Base-by-base conservation (phyloP, 192 early-diverging fungal genomes). In the Coemansia sp. region DNA sequence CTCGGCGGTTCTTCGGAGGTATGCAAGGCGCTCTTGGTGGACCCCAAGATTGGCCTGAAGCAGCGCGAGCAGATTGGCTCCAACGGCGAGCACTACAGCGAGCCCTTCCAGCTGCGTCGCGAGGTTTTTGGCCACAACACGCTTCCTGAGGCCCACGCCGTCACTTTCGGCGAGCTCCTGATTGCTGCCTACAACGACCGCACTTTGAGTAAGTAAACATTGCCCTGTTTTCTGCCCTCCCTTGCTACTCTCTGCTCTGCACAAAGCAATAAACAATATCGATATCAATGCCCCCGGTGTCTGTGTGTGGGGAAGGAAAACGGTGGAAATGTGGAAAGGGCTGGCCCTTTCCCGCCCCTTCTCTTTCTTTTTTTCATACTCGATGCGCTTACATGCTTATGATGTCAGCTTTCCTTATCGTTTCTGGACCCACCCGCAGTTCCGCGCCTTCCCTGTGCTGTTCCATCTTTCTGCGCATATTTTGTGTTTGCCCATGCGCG, bases 161-260 rank as follows among this genome's bases (percentile, higher is more conserved):
- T 80, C 34, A 72, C 81, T 23, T 83, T 89, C 47, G 64, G 76
- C 26, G 57, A 73, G 27, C 58, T 87, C 28, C 45, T 89, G 40
- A 60, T 52, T 50, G 65, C 64, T 8, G 82, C 83, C 19, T 89
- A 84, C 60, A 79, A 87, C 35, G 87, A 89, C 66, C 82, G 78
- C 48, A 89, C 85, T 4, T 72, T 89, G 26, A 70, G 69, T 72
- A 65, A 65, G 69, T 72, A 56, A 22, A 2, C 5, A 32, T 11
- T 32, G 30, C 30, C 30, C 30, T 32, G 30, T 11, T 11, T 32
- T 32, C 5, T 24, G 8, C 25, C 14, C 70, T 71, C 20, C 18
- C 24, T 8, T 29, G 47, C 23, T 34, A 23, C 5, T 13, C 28
- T 28, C 8, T 37, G 45, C 19, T 26, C 32, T 30, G 19, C 29